Base-by-base conservation (phyloP, 2,329 filamentous ascomycete genomes). In the Parastagonospora avenae region DNA sequence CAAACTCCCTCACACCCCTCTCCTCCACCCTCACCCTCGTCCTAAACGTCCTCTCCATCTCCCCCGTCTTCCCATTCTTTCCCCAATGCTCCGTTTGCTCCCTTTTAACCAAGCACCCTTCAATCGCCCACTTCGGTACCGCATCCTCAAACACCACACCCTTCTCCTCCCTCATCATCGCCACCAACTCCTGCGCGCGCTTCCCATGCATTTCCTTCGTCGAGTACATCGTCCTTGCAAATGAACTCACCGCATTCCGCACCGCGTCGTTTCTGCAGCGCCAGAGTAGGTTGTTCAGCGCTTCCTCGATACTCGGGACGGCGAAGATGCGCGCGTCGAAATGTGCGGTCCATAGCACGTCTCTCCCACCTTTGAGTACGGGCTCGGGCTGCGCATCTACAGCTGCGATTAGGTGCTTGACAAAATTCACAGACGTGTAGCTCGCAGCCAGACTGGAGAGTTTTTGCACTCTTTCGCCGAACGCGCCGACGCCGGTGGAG, bases 51-150 rank as follows among this genome's bases (percentile, higher is more conserved):
- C 50, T 59, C 39, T 67, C 67, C 27, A 28, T 32, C 33, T 59
- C 31, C 0, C 63, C 66, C 2, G 68, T 69, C 51, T 63, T 68
- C 43, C 47, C 4, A 49, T 71, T 70, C 4, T 66, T 37, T 0
- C 67, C 67, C 35, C 66, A 50, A 45, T 71, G 68, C 38, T 70
- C 62, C 38, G 54, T 62, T 44, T 62, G 60, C 48, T 70, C 66
- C 47, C 67, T 55, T 52, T 71, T 71, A 1, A 70, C 28, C 37
- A 70, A n/a, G 31, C 64, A 63, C 4, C 68, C 68, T 36, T 67
- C 67, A 15, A 71, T 42, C 19, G 66, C 68, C 68, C 68, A 71
- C n/a, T 44, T 60, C 9, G 67, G 67, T 14, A 70, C 67, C 3
- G 52, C 51, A 9, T 70, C 57, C 36, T 67, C 61, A 38, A 59